Percentiles rank a stretch among this genome's conserved stretches.
These are phyloP conservation scores for Oxyria digyna DNA, from an alignment of 148 eudicot genomes.

Conservation along the genomic window DNA sequence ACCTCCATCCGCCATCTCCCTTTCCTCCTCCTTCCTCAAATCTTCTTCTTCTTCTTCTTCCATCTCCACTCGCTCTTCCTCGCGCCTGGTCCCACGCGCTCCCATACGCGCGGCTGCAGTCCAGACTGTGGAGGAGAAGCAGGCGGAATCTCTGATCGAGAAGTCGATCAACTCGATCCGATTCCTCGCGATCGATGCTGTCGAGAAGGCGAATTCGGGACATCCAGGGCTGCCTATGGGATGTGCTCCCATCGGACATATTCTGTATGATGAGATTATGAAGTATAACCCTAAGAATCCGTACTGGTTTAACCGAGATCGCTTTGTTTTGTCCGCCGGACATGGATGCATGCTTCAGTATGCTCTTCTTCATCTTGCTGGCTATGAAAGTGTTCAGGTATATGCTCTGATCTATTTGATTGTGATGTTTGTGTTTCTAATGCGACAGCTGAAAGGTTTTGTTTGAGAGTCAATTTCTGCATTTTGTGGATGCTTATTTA, in stretches of 20 bases:
- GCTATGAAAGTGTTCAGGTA: slow-evolving; percentile 80
- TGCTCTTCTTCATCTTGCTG: slow-evolving; percentile 91
- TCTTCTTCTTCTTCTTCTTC: slow-evolving; percentile 15
- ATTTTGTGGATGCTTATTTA: neutral
- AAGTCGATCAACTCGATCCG: slow-evolving; percentile 72
- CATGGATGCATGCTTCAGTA: slow-evolving; percentile 98
- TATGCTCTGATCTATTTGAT: neutral
- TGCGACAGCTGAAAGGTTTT: neutral
- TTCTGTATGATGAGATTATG: slow-evolving; percentile 87
- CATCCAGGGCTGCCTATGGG: slow-evolving; percentile 99
- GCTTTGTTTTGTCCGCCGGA: slow-evolving; percentile 90
- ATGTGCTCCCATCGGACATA: slow-evolving; percentile 93
- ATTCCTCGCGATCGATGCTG: slow-evolving; percentile 83
- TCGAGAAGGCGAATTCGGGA: slow-evolving; percentile 97
- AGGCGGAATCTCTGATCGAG: slow-evolving; percentile 31
- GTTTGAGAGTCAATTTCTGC: neutral
- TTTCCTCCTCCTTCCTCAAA: slow-evolving; percentile 31
- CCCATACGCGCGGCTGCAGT: slow-evolving; percentile 34
- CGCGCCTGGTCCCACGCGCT: slow-evolving; percentile 13
- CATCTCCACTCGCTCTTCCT: slow-evolving; percentile 17
- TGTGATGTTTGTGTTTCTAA: neutral
- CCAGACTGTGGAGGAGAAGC: slow-evolving; percentile 25
- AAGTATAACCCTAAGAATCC: slow-evolving; percentile 88
- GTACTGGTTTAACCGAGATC: slow-evolving; percentile 82
- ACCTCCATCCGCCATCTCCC: slow-evolving; percentile 25